Conservation (phyloP, 129 eudicot genomes). For the Artemisia tridentata region DNA sequence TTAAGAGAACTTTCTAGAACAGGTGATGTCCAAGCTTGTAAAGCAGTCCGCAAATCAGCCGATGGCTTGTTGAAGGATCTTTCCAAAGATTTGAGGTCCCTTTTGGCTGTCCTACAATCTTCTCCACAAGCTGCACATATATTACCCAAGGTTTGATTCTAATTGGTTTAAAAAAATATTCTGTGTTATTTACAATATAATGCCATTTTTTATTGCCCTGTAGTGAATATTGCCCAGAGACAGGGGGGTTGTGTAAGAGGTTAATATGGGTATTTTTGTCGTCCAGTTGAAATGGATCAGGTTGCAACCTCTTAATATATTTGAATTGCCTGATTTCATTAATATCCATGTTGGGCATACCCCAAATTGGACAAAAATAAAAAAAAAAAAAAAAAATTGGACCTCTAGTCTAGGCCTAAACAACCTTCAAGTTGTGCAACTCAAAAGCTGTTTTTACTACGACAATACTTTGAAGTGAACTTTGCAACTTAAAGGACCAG, state of each 20-base stretch:
- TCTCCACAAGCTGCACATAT: conserved; percentile 70
- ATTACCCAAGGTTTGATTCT: conserved; percentile 59
- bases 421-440: no score
- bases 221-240: neutral
- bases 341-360: no score
- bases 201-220: neutral
- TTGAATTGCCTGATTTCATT: no score
- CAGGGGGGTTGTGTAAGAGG: neutral
- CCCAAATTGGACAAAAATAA: no score
- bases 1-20: conserved; percentile 86
- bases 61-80: conserved; percentile 74
- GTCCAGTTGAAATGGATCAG: no score
- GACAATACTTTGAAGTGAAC: no score
- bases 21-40: conserved; percentile 86
- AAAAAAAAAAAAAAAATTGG: no score
- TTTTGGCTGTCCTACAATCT: conserved; percentile 71
- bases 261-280: no score
- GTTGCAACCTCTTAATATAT: no score
- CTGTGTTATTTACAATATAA: neutral
- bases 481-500: no score
- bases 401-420: no score
- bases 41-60: conserved; percentile 88
- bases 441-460: no score
- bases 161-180: neutral
- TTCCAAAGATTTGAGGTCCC: conserved; percentile 79